phyloP scores from a whole-genome alignment of 1,284 basidiomycete species.

The Athelia psychrophila region DNA sequence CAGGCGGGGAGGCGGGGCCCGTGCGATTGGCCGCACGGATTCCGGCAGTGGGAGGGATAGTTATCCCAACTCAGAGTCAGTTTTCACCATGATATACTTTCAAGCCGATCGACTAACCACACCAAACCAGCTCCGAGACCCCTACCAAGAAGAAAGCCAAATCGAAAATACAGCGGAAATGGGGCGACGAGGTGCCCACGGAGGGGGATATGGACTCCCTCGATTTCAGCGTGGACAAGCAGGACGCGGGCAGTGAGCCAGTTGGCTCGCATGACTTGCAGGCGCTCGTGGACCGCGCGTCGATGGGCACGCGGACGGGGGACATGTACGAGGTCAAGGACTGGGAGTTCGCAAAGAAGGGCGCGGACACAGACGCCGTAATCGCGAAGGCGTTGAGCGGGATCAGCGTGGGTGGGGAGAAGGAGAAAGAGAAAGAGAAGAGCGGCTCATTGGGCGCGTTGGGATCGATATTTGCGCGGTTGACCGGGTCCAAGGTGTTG shows the following conservation, averaged over 20 bases:
- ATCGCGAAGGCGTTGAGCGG: constrained; percentile 54
- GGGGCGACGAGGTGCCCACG: constrained; percentile 80
- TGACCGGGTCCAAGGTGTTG: constrained; percentile 84
- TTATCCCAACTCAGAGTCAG: constrained; percentile 63
- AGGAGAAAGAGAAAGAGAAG: constrained; percentile 28
- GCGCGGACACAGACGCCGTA: constrained; percentile 48
- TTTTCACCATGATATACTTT: constrained; percentile 11
- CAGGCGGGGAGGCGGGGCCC: constrained; percentile 52
- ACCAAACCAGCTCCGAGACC: constrained; percentile 52
- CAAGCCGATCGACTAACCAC: background rate
- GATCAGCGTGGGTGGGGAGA: constrained; percentile 30
- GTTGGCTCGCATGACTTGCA: constrained; percentile 50
- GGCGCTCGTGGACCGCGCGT: constrained; percentile 73
- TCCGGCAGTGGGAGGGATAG: constrained; percentile 60
- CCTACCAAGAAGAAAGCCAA: constrained; percentile 53
- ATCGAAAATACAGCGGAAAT: constrained; percentile 85
- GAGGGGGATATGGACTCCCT: constrained; percentile 87
- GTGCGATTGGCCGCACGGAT: constrained; percentile 48
- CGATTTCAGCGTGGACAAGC: constrained; percentile 74
- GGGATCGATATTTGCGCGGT: constrained; percentile 74
- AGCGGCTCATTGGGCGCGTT: constrained; percentile 61
- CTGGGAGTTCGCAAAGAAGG: constrained; percentile 68
- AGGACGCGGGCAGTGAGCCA: constrained; percentile 28
- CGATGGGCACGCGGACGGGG: constrained; percentile 74
- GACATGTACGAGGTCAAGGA: constrained; percentile 94